These are phyloP conservation scores for Sporisorium iseilematis-ciliati DNA, from an alignment of 1,284 basidiomycete genomes.

Conservation along the genomic window DNA sequence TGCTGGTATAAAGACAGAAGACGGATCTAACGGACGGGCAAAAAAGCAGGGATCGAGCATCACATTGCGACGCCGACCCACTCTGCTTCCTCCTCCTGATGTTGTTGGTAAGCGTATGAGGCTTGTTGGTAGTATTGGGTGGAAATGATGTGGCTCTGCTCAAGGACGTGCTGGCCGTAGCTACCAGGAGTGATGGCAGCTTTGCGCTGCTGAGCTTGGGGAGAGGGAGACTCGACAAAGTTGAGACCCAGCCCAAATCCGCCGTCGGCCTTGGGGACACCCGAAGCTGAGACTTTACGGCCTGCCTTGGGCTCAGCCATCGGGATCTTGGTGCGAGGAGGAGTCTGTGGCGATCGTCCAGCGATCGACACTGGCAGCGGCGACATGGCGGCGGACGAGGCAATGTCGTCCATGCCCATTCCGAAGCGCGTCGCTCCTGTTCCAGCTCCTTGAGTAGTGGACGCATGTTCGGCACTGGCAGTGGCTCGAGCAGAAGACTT, in stretches of 20 bases:
- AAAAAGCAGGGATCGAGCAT: constrained; percentile 13
- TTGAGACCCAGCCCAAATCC: constrained; percentile 51
- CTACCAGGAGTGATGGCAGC: constrained; percentile 26
- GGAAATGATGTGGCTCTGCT: constrained; percentile 12
- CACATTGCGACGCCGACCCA: constrained; percentile 53
- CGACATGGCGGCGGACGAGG: constrained; percentile 38
- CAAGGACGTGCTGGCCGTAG: constrained; percentile 27
- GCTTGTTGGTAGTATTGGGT: constrained; percentile 4
- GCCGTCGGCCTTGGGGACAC: constrained; percentile 33
- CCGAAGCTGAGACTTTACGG: constrained; percentile 37
- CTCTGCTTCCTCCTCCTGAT: constrained; percentile 29
- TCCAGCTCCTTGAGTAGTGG: background rate
- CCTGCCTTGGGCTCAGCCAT: constrained; percentile 16
- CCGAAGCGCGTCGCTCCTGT: constrained; percentile 28
- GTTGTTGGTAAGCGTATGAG: constrained; percentile 13
- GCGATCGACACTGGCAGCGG: constrained; percentile 50
- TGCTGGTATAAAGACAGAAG: constrained; percentile 8
- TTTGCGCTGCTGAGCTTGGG: constrained; percentile 28
- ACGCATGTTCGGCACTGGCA: background rate
- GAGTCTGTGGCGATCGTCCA: constrained; percentile 49
- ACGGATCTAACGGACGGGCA: background rate
- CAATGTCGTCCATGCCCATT: constrained; percentile 28
- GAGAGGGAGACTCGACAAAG: constrained; percentile 48
- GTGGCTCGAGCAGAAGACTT: constrained; percentile 41
- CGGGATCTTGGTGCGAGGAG: constrained; percentile 26